phyloP scores from a whole-genome alignment of 208 protist species.

The Crithidia bombi region DNA sequence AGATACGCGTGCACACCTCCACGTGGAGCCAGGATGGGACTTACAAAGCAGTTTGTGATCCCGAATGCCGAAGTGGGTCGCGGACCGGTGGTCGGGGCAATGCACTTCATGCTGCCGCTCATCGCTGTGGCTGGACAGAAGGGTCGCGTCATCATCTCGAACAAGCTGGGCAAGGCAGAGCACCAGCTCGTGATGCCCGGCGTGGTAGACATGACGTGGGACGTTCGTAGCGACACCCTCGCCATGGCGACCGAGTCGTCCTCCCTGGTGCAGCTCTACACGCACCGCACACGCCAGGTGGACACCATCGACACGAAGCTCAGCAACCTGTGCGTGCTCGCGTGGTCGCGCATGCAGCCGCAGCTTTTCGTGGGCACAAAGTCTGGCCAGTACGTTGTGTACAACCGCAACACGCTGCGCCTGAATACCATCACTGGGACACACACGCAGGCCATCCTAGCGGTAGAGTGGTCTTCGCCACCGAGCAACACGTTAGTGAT shows the following conservation, averaged over 20 bases:
- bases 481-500: conserved; percentile 80
- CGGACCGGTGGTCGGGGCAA: conserved; percentile 71
- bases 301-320: conserved; percentile 88
- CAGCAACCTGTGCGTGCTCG: conserved; percentile 87
- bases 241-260: conserved; percentile 85
- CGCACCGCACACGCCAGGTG: conserved; percentile 58
- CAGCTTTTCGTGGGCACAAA: conserved; percentile 87
- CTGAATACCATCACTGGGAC: conserved; percentile 89
- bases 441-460: conserved; percentile 91
- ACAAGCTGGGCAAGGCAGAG: conserved; percentile 76
- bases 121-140: conserved; percentile 85
- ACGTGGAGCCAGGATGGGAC: conserved; percentile 42
- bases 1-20: background rate
- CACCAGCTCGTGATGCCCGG: conserved; percentile 74
- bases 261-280: conserved; percentile 82
- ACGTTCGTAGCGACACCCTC: conserved; percentile 82
- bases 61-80: conserved; percentile 59
- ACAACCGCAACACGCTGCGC: conserved; percentile 92
- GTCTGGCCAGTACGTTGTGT: conserved; percentile 93
- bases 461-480: conserved; percentile 81
- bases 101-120: conserved; percentile 68
- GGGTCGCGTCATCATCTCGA: conserved; percentile 78
- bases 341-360: conserved; percentile 85
- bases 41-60: conserved; percentile 82
- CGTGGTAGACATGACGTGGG: conserved; percentile 91